These are phyloP conservation scores for Hibiscus mutabilis DNA, from an alignment of 345 rosid genomes.

Conservation along the genomic window DNA sequence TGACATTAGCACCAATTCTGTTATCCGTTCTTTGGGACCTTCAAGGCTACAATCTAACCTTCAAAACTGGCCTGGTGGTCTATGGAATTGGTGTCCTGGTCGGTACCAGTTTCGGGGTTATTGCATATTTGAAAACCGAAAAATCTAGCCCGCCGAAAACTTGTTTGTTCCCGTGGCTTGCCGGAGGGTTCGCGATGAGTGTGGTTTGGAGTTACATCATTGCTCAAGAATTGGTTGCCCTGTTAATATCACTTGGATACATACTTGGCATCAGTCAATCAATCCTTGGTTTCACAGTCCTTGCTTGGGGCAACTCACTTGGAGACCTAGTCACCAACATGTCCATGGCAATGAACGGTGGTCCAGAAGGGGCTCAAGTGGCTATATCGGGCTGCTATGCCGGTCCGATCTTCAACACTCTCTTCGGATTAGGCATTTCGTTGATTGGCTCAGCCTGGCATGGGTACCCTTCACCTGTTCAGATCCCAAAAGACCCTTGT, in stretches of 20 bases:
- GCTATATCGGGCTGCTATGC: constrained; percentile 88
- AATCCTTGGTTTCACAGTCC: constrained; percentile 69
- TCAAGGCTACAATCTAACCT: constrained; percentile 15
- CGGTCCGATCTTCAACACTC: constrained; percentile 74
- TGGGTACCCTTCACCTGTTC: constrained; percentile 40
- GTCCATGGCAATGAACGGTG: constrained; percentile 64
- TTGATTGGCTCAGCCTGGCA: constrained; percentile 50
- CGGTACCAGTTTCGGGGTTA: constrained; percentile 44
- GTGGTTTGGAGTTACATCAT: constrained; percentile 72
- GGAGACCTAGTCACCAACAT: constrained; percentile 75
- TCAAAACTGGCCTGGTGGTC: constrained; percentile 18
- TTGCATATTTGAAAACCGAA: constrained; percentile 44
- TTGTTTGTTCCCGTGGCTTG: constrained; percentile 63
- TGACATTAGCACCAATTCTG: constrained; percentile 55
- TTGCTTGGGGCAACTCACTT: constrained; percentile 93
- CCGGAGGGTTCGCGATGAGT: constrained; percentile 85
- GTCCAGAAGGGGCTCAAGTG: constrained; percentile 61
- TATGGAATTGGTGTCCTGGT: constrained; percentile 35
- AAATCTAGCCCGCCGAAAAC: constrained; percentile 51
- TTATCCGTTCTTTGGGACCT: constrained; percentile 45
- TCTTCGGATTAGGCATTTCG: constrained; percentile 73
- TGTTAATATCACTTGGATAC: constrained; percentile 61
- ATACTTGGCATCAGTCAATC: constrained; percentile 64
- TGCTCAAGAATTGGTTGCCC: constrained; percentile 76
- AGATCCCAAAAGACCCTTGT: constrained; percentile 41